A percentile compares a stretch with the other conserved stretches of the same genome.
Evolutionary conservation across 352 stramenopile genomes (phyloP).

Genomic region (Globisporangium spiculum): DNA sequence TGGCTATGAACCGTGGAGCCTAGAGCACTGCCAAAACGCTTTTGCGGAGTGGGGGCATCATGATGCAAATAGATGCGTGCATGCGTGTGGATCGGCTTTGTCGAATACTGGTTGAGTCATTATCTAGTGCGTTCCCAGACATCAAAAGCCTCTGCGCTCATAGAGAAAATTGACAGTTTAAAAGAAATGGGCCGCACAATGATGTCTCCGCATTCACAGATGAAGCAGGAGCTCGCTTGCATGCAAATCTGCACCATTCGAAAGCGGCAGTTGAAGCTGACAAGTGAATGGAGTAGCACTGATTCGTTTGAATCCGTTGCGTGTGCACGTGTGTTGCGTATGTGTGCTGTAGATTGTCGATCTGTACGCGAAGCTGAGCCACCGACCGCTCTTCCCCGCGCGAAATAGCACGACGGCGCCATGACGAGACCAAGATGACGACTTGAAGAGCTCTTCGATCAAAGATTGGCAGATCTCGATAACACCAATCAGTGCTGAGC

Average conservation of each 20-base stretch:
- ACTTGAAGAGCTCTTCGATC: neutral
- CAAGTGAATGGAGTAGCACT: neutral
- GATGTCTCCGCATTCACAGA: neutral
- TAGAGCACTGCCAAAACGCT: neutral
- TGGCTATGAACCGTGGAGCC: neutral
- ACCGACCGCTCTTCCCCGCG: slow-evolving; percentile 22
- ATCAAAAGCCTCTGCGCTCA: neutral
- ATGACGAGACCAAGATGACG: neutral
- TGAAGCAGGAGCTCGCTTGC: neutral
- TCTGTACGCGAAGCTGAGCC: slow-evolving; percentile 37
- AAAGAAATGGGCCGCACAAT: neutral
- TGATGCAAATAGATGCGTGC: neutral
- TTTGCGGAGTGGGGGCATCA: neutral
- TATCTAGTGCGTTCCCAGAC: neutral
- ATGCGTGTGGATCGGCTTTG: neutral
- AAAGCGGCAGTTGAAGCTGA: neutral
- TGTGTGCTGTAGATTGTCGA: slow-evolving; percentile 29
- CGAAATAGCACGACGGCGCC: neutral
- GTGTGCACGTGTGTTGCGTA: neutral
- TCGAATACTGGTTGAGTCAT: neutral
- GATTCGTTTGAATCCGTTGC: neutral
- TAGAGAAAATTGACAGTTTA: neutral
- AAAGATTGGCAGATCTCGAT: too few relatives aligned
- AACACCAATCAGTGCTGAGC: neutral
- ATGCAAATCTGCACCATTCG: neutral